Evolutionary conservation across 768 basidiomycete genomes (phyloP), one percentile per base, ranked within the genome.

Genomic region (Butyriboletus loyo): DNA sequence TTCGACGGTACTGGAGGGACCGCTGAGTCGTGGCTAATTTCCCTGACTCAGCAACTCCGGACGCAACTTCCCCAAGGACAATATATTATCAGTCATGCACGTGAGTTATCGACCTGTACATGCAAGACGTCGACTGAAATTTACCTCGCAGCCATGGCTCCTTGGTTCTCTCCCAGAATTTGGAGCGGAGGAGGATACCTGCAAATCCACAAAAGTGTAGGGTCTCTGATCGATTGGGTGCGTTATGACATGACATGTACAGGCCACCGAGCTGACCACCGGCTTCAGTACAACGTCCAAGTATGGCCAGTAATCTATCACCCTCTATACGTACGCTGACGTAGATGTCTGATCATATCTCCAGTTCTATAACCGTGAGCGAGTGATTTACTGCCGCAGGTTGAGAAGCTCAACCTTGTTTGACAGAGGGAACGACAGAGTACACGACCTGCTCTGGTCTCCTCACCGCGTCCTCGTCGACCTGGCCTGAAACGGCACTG

Each of bases 401-500:
- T n/a, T n/a, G n/a, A n/a, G n/a, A n/a, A n/a, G n/a, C n/a, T n/a
- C n/a, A n/a, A 13, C n/a, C 2, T 15, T 19, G 7, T 14, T 22
- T 22, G 2, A 25, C 56, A 73, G 73, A 75, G 65, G 73, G 72
- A 6, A 54, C 59, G 0, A 52, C 54, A 13, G 73, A 73, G 51
- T 75, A 75, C 54, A 70, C 70, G 0, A 69, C 65, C 2, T 76
- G 75, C 52, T 39, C 54, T 19, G 62, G 61, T n/a, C 67, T 80
- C n/a, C 62, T 80, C 17, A 66, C 55, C 41, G 47, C 57, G 6
- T 77, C 75, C 1, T 75, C 75, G 10, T 65, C 67, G 22, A 52
- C 59, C 6, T 80, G 66, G 66, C 77, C 77, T 2, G 52, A 67
- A 19, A 69, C 77, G 3, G 63, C 75, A 0, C 55, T 81, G 25